Evolutionary conservation across 352 stramenopile species (phyloP), one percentile per base, ranked within the genome.

Genomic region (Phytophthora kernoviae): DNA sequence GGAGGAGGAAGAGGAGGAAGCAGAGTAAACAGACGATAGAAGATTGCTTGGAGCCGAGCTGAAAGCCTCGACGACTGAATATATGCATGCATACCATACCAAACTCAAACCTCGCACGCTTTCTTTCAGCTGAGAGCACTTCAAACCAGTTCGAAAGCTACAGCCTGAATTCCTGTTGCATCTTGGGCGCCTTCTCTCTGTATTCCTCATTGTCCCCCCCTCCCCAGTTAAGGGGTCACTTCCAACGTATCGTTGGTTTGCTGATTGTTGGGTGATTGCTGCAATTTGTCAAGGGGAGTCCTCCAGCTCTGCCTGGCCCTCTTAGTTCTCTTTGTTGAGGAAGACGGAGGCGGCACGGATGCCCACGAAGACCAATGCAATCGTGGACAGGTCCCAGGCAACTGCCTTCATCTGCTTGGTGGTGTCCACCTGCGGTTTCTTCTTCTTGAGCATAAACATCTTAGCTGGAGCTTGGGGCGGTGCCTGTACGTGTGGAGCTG

Each of bases 391-490:
- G 47, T 93, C 85, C 83, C 79, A 90, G 9, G 58, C 77, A 39
- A 91, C 71, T 12, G 79, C 79, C 68, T 91, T 91, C 61, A 91
- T 69, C 66, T 90, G 81, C 74, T 92, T 87, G 59, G 62, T 69
- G 42, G 71, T 75, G 70, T 94, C 85, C 41, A 93, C 79, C 67
- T 90, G 81, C 68, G 81, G 73, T 69, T 92, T 91, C 79, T 93
- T 92, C 79, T 94, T 94, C 76, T 90, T 90, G 65, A 92, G 83
- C 83, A 90, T 89, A 51, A 92, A 92, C 83, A 92, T 92, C 42
- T 27, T 75, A 36, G 20, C 34, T n/a, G n/a, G 27, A 17, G 20
- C 17, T 20, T n/a, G 20, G n/a, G 14, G 21, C 24, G 24, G 24
- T 30, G 24, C 24, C 24, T 30, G 24, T 6, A 30, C 3, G 24